Conservation (phyloP, 345 rosid species). For the Lepidium didymum region DNA sequence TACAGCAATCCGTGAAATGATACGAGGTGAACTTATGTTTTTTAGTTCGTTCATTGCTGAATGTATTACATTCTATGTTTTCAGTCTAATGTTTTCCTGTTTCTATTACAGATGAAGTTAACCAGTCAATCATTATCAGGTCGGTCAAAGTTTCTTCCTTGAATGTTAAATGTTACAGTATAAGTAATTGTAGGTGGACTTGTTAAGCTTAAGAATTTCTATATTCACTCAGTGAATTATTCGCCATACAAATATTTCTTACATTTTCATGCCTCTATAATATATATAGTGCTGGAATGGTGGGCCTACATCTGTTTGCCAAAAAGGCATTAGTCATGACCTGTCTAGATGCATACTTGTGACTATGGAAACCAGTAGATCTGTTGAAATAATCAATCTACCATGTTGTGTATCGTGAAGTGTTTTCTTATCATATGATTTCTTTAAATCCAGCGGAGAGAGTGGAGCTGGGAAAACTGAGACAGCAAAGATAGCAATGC, state of each 20-base stretch:
- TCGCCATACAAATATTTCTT: neutral
- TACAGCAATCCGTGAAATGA: constrained; percentile 75
- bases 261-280: neutral
- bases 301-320: neutral
- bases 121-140: constrained; percentile 99
- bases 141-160: constrained; percentile 28
- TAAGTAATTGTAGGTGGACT: neutral
- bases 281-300: neutral
- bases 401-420: constrained; percentile 2
- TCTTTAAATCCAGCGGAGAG: constrained; percentile 68
- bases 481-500: constrained; percentile 99
- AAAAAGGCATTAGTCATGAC: neutral
- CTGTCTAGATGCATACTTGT: neutral
- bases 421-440: constrained; percentile 14
- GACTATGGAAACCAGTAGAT: neutral
- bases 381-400: neutral
- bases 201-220: neutral
- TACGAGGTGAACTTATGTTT: constrained; percentile 55
- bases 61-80: neutral
- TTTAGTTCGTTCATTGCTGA: neutral
- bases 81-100: constrained; percentile 19
- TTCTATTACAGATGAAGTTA: constrained; percentile 79
- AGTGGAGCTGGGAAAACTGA: constrained; percentile 99
- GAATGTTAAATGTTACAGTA: neutral
- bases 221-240: neutral